phyloP scores from a whole-genome alignment of 1,284 basidiomycete species.

The Malassezia sp. region DNA sequence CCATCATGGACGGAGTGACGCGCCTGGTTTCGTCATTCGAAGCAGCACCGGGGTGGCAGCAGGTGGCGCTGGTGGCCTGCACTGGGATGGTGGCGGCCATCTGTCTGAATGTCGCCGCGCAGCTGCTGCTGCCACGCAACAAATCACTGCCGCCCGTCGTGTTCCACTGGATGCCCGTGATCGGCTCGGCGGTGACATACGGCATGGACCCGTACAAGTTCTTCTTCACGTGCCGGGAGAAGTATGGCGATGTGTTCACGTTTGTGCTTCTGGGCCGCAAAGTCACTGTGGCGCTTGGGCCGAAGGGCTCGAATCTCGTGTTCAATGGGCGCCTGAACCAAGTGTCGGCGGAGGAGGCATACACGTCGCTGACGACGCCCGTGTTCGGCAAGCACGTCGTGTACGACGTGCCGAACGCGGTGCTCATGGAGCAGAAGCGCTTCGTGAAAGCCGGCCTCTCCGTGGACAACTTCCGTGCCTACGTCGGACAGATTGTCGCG shows the following conservation, averaged over 20 bases:
- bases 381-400: constrained; percentile 91
- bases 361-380: constrained; percentile 53
- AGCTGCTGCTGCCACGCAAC: constrained; percentile 27
- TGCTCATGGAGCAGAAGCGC: constrained; percentile 98
- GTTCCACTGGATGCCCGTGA: constrained; percentile 64
- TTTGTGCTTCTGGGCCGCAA: constrained; percentile 64
- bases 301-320: constrained; percentile 86
- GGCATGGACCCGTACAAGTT: constrained; percentile 71
- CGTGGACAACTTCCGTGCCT: constrained; percentile 77
- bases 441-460: constrained; percentile 76
- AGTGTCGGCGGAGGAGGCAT: constrained; percentile 91
- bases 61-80: not conserved
- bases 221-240: constrained; percentile 63
- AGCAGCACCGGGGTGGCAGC: too few relatives aligned
- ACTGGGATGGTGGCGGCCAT: constrained; percentile 41
- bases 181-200: constrained; percentile 63
- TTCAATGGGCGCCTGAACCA: constrained; percentile 84
- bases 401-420: constrained; percentile 89
- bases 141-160: constrained; percentile 58
- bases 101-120: constrained; percentile 54
- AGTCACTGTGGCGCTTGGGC: constrained; percentile 80
- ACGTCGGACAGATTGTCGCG: constrained; percentile 78
- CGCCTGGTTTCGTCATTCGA: too few relatives aligned
- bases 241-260: constrained; percentile 74
- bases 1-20: too few relatives aligned